Percentiles rank a stretch among this genome's conserved stretches.
Conservation (phyloP, 2,329 filamentous ascomycete genomes). For the Blastomyces gilchristii region DNA sequence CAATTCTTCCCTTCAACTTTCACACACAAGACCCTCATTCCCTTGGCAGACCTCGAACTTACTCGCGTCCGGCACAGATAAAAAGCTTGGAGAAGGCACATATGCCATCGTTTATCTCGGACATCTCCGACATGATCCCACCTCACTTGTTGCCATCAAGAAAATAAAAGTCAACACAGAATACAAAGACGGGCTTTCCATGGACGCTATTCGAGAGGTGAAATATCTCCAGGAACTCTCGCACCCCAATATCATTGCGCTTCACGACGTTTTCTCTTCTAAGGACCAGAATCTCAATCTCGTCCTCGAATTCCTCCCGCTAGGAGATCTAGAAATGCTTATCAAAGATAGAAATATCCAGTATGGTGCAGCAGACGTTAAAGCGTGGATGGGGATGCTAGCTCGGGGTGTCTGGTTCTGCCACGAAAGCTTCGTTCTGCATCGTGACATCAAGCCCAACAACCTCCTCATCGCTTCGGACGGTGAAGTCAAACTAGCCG, state of each 20-base stretch:
- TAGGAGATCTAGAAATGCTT: constrained; percentile 90
- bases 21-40: too few relatives aligned
- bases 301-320: constrained; percentile 84
- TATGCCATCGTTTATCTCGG: constrained; percentile 94
- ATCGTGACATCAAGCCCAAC: constrained; percentile 98
- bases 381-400: constrained; percentile 99
- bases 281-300: constrained; percentile 96
- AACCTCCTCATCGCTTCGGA: constrained; percentile 90
- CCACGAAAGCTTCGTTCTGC: constrained; percentile 85
- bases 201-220: constrained; percentile 91
- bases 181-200: constrained; percentile 81
- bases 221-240: constrained; percentile 89
- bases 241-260: constrained; percentile 89
- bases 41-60: neutral
- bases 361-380: constrained; percentile 84
- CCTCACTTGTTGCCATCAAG: constrained; percentile 60
- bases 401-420: constrained; percentile 88
- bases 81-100: constrained; percentile 89
- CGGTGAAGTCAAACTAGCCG: constrained; percentile 87
- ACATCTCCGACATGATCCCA: constrained; percentile 61
- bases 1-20: constrained; percentile 6
- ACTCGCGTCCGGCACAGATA: constrained; percentile 44
- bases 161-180: constrained; percentile 46
- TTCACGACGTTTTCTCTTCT: constrained; percentile 86
- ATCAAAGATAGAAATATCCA: constrained; percentile 76